phyloP scores from a whole-genome alignment of 78 protist genomes.

The Isochrysis galbana region DNA sequence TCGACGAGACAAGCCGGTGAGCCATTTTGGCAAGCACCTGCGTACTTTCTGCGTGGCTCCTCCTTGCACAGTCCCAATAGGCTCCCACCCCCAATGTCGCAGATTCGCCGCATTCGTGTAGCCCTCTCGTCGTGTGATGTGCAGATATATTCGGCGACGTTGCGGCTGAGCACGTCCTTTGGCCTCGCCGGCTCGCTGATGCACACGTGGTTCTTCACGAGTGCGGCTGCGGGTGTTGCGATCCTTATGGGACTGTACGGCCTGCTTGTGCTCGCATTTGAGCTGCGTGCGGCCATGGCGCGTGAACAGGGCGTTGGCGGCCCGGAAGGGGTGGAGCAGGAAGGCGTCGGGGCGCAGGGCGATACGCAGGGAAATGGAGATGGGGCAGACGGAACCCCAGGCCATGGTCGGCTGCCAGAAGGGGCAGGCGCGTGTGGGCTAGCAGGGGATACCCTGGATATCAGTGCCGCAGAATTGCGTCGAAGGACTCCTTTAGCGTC shows the following conservation, averaged over 20 bases:
- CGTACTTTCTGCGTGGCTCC: not conserved
- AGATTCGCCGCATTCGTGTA: not conserved
- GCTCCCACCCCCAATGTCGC: not conserved
- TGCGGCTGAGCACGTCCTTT: not conserved
- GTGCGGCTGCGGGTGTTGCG: not conserved
- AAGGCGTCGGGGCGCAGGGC: too few relatives aligned
- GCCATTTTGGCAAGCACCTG: not conserved
- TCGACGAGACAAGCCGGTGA: not conserved
- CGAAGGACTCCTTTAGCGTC: too few relatives aligned
- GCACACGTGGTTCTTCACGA: not conserved
- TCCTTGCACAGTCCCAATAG: not conserved
- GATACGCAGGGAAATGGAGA: too few relatives aligned
- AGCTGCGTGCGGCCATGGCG: too few relatives aligned
- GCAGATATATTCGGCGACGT: not conserved
- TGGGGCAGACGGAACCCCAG: too few relatives aligned
- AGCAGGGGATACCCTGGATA: too few relatives aligned
- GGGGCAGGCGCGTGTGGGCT: too few relatives aligned
- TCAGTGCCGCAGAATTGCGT: too few relatives aligned
- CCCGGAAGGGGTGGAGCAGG: too few relatives aligned
- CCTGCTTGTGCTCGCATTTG: not conserved
- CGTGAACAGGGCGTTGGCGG: too few relatives aligned
- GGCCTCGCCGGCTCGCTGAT: not conserved
- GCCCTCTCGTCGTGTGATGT: not conserved
- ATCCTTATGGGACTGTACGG: not conserved
- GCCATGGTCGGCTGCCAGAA: too few relatives aligned